These are phyloP conservation scores for Pyrenochaeta sp. DNA, from an alignment of 2,329 filamentous ascomycete species.

Conservation along the genomic window DNA sequence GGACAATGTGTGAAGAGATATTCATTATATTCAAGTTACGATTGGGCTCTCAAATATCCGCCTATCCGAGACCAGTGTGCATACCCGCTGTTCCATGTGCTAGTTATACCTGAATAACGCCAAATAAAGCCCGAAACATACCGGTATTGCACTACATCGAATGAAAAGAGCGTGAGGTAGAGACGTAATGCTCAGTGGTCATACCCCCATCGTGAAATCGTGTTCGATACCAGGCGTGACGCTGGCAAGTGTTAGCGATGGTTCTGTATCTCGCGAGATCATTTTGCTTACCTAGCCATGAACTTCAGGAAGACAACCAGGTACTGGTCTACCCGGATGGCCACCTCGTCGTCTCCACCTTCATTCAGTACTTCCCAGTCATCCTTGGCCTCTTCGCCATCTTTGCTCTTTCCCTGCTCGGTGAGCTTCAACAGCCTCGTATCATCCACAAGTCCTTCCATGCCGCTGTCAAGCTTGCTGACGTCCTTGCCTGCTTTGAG, in stretches of 20 bases:
- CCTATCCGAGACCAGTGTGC: too few species aligned
- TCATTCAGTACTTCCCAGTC: conserved; percentile 71
- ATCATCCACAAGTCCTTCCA: conserved; percentile 88
- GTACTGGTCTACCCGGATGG: conserved; percentile 88
- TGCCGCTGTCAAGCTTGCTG: conserved; percentile 65
- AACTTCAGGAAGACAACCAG: conserved; percentile 88
- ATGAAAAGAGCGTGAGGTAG: too few species aligned
- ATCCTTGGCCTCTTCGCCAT: conserved; percentile 51
- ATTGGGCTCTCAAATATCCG: too few species aligned
- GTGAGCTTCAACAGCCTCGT: conserved; percentile 71
- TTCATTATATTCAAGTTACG: too few species aligned
- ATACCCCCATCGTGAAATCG: conserved; percentile 96
- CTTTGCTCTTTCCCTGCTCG: conserved; percentile 54
- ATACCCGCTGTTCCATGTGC: too few species aligned
- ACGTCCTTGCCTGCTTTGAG: conserved; percentile 70
- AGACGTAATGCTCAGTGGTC: conserved; percentile 32
- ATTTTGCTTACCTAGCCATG: conserved; percentile 55
- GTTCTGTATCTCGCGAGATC: conserved; percentile 57
- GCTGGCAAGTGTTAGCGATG: conserved; percentile 66
- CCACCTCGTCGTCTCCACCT: conserved; percentile 75
- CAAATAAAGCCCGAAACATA: neutral
- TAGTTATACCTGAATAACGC: neutral
- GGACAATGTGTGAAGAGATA: too few species aligned
- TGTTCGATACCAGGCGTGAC: conserved; percentile 98
- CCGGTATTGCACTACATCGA: too few species aligned